Conservation (phyloP, 345 rosid genomes). For the Salix suchowensis region DNA sequence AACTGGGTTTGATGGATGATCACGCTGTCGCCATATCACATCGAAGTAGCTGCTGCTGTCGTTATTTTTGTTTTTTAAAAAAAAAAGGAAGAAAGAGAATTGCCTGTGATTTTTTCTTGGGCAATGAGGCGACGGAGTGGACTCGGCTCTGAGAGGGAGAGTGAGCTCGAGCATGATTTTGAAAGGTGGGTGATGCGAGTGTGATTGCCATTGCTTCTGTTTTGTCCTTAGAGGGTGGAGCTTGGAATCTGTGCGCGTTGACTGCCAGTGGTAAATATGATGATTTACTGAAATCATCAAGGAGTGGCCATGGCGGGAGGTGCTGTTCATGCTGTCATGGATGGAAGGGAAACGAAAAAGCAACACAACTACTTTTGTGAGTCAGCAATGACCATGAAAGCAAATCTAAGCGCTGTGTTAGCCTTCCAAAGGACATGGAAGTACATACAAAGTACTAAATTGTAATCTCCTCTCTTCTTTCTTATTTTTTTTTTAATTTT, state of each 20-base stretch:
- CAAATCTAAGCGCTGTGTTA: no score
- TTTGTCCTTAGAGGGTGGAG: not conserved
- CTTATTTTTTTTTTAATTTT: no score
- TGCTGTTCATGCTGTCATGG: not conserved
- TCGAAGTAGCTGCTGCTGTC: not conserved
- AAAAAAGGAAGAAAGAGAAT: not conserved
- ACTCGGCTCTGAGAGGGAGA: slow-evolving; percentile 21
- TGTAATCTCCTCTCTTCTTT: no score
- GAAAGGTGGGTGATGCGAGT: not conserved
- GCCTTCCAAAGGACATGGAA: no score
- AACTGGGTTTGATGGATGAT: slow-evolving; percentile 24
- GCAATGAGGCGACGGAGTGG: slow-evolving; percentile 41
- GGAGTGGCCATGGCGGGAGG: not conserved
- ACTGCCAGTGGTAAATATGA: not conserved
- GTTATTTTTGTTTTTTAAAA: no score
- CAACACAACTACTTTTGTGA: no score
- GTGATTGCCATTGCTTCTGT: not conserved
- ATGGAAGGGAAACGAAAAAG: not conserved
- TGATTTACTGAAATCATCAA: not conserved
- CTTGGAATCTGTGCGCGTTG: not conserved
- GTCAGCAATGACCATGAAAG: no score
- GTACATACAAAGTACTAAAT: no score
- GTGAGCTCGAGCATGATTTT: slow-evolving; percentile 37
- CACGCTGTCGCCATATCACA: no score
- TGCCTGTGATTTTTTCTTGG: slow-evolving; percentile 7